Percentiles rank a stretch among this genome's conserved stretches.
phyloP scores from a whole-genome alignment of 1,284 basidiomycete genomes.

The Ustilago hordei region DNA sequence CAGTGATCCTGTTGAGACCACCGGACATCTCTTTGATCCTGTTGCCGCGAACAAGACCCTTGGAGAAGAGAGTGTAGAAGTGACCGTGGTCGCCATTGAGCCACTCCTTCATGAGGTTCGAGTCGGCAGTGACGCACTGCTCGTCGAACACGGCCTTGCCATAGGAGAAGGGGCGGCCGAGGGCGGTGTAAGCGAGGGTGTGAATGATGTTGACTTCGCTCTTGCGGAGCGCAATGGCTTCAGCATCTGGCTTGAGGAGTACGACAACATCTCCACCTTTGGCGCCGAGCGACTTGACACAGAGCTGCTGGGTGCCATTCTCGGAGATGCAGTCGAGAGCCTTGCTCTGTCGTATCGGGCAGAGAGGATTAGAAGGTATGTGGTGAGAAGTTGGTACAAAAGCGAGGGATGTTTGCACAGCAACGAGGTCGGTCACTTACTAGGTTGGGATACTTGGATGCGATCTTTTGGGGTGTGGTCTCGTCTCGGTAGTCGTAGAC shows the following conservation, averaged over 20 bases:
- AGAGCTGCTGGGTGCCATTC: constrained; percentile 59
- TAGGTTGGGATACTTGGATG: constrained; percentile 59
- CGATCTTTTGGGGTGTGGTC: constrained; percentile 58
- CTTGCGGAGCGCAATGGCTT: constrained; percentile 54
- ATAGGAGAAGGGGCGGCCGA: constrained; percentile 55
- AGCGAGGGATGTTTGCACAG: too few species aligned
- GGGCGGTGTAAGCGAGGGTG: constrained; percentile 58
- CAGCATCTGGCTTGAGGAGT: constrained; percentile 58
- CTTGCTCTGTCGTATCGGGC: constrained; percentile 19
- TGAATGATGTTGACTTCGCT: constrained; percentile 59
- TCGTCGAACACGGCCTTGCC: constrained; percentile 50
- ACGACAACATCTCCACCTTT: constrained; percentile 55
- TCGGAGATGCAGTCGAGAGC: constrained; percentile 66
- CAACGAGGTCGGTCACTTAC: constrained; percentile 8
- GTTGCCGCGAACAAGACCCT: constrained; percentile 56
- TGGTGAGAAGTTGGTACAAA: not conserved
- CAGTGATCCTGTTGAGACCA: constrained; percentile 49
- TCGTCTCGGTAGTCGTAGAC: constrained; percentile 73
- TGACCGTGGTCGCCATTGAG: constrained; percentile 53
- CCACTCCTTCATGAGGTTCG: constrained; percentile 43
- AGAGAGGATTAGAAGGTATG: not conserved
- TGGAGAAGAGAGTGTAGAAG: constrained; percentile 50
- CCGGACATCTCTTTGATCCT: constrained; percentile 54
- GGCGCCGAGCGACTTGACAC: constrained; percentile 50
- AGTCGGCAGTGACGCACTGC: constrained; percentile 36